phyloP scores from a whole-genome alignment of 2,329 filamentous ascomycete genomes.

The Fusarium euwallaceae region DNA sequence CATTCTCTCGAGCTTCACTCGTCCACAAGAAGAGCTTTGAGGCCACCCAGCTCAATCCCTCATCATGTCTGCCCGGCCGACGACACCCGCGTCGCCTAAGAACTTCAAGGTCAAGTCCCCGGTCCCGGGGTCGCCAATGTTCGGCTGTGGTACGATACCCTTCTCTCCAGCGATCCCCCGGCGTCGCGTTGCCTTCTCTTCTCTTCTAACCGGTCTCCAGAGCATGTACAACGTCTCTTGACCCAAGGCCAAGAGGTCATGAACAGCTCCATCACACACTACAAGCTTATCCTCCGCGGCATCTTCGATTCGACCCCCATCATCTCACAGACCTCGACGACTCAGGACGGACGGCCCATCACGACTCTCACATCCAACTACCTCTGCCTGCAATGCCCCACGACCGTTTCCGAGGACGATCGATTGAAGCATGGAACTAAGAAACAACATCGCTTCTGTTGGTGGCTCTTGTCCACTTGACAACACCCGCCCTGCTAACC shows the following conservation, averaged over 20 bases:
- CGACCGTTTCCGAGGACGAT: slow-evolving; percentile 75
- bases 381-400: slow-evolving; percentile 80
- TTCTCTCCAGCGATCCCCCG: slow-evolving; percentile 10
- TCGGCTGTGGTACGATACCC: slow-evolving; percentile 70
- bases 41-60: slow-evolving; percentile 7
- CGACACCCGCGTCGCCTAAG: slow-evolving; percentile 67
- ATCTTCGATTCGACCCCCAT: slow-evolving; percentile 77
- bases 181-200: slow-evolving; percentile 5
- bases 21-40: background rate
- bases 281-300: slow-evolving; percentile 77
- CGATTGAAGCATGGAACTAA: slow-evolving; percentile 75
- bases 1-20: slow-evolving; percentile 4
- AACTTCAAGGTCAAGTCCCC: slow-evolving; percentile 72
- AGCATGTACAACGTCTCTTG: slow-evolving; percentile 79
- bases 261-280: slow-evolving; percentile 77
- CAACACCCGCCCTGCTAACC: slow-evolving; percentile 43
- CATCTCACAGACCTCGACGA: slow-evolving; percentile 75
- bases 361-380: slow-evolving; percentile 77
- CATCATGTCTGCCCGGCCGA: slow-evolving; percentile 61
- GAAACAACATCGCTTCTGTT: slow-evolving; percentile 82
- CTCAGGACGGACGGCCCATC: slow-evolving; percentile 66
- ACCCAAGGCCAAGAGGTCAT: slow-evolving; percentile 72
- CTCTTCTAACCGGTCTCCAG: slow-evolving; percentile 59
- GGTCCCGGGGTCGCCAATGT: slow-evolving; percentile 70
- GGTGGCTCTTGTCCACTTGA: slow-evolving; percentile 39